These are phyloP conservation scores for Dipodascus albidus DNA, from an alignment of 805 yeast genomes.

Conservation along the genomic window DNA sequence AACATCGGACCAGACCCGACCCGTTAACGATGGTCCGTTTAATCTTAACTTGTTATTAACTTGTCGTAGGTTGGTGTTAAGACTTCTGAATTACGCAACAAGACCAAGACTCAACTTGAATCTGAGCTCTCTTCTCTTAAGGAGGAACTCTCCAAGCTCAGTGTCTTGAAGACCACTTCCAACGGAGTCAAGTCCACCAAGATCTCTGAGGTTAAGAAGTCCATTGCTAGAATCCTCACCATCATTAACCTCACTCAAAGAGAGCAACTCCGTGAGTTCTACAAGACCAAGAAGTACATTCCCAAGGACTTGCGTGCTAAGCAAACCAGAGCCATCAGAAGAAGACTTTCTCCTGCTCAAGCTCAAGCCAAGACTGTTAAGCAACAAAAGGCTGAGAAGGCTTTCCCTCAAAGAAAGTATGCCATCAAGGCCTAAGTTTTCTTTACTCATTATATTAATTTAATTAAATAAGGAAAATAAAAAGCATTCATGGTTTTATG, in stretches of 20 bases:
- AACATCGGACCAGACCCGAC: too few species aligned
- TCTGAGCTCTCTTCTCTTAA: constrained; percentile 89
- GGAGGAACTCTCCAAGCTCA: constrained; percentile 91
- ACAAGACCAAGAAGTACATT: constrained; percentile 73
- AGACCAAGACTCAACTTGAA: constrained; percentile 95
- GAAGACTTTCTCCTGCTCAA: constrained; percentile 85
- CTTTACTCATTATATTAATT: constrained; percentile 1
- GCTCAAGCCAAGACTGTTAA: constrained; percentile 70
- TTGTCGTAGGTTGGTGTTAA: constrained; percentile 40
- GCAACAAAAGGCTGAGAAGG: constrained; percentile 83
- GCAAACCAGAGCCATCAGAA: constrained; percentile 99
- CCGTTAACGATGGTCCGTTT: not conserved
- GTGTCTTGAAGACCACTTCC: constrained; percentile 91
- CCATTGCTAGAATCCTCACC: constrained; percentile 97
- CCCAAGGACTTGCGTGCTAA: constrained; percentile 99
- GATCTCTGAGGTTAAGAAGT: constrained; percentile 94
- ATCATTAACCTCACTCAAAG: constrained; percentile 95
- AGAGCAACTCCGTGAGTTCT: constrained; percentile 86
- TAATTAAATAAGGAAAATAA: not conserved
- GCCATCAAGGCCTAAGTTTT: constrained; percentile 86
- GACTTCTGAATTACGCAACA: constrained; percentile 93
- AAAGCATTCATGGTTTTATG: not conserved
- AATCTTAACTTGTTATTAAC: not conserved
- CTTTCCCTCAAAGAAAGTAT: constrained; percentile 97
- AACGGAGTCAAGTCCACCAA: constrained; percentile 64